Percentiles rank a stretch among this genome's conserved stretches.
Evolutionary conservation across 805 yeast genomes (phyloP).

Genomic region (Metschnikowia similis): DNA sequence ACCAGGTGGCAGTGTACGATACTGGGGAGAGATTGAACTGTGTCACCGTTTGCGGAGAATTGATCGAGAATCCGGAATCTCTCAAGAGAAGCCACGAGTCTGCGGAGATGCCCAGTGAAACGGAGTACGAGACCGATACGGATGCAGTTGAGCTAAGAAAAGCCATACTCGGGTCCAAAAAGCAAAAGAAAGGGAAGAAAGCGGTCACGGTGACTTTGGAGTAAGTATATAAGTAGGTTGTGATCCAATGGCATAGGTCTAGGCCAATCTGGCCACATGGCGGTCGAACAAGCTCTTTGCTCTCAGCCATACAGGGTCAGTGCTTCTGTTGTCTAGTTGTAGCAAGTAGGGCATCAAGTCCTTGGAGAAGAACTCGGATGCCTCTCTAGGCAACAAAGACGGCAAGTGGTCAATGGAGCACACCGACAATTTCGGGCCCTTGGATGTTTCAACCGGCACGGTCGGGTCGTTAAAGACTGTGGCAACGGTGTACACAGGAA

Average conservation of each 20-base stretch:
- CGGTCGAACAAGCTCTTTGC: slow-evolving; percentile 81
- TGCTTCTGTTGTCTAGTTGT: slow-evolving; percentile 74
- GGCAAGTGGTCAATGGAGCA: slow-evolving; percentile 96
- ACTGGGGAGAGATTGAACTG: slow-evolving; percentile 91
- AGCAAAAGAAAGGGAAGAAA: slow-evolving; percentile 34
- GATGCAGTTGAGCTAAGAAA: slow-evolving; percentile 65
- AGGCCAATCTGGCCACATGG: slow-evolving; percentile 68
- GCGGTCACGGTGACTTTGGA: slow-evolving; percentile 54
- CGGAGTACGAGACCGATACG: slow-evolving; percentile 60
- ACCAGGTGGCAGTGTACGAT: slow-evolving; percentile 86
- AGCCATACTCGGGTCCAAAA: slow-evolving; percentile 49
- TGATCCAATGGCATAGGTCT: neutral
- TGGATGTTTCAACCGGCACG: slow-evolving; percentile 70
- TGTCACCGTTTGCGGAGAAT: slow-evolving; percentile 70
- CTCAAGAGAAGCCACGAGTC: slow-evolving; percentile 54
- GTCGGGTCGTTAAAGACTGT: slow-evolving; percentile 92
- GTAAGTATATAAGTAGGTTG: slow-evolving; percentile 19
- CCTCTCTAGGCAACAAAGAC: slow-evolving; percentile 91
- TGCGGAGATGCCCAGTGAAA: slow-evolving; percentile 42
- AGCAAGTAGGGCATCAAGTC: slow-evolving; percentile 88
- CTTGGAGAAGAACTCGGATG: slow-evolving; percentile 84
- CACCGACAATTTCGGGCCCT: slow-evolving; percentile 85
- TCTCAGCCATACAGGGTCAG: slow-evolving; percentile 87
- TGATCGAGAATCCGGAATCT: slow-evolving; percentile 66
- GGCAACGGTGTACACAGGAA: slow-evolving; percentile 87